Evolutionary conservation across 208 protist species (phyloP), one percentile per base, ranked within the genome.

Genomic region (Acanthamoeba healyi): DNA sequence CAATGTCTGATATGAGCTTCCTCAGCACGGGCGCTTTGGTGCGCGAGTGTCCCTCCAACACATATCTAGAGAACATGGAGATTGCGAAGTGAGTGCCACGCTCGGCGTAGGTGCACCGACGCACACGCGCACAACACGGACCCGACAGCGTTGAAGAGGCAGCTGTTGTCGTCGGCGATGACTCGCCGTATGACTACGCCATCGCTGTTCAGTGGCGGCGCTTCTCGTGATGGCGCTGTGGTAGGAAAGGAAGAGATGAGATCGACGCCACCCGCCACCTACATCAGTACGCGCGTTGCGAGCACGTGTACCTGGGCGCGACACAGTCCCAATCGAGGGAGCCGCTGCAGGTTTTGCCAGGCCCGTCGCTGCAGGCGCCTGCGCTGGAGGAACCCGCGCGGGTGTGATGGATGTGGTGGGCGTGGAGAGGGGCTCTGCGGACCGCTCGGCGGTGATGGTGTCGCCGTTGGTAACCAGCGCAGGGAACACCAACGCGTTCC

Each of bases 101-200:
- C 29, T 42, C 24, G 26, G 6, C 70, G 34, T 1, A 26, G 12
- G 42, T 9, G 22, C 7, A 81, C 38, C 19, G 4, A 24, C 19
- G 15, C n/a, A n/a, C n/a, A n/a, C n/a, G 38, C n/a, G 19, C 22
- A 58, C n/a, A n/a, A n/a, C n/a, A 36, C 79, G 22, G 15, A 87
- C 79, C 79, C 79, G 9, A 87, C 42, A 32, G 79, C 42, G 46
- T 54, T 87, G 79, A 87, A 87, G 9, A 87, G 79, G 79, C 79
- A 87, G 49, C 49, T 87, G 46, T 87, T 87, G 46, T 87, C 79
- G 22, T 54, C 42, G 38, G 42, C 42, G n/a, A 87, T 61, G 32
- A 61, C 46, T 5, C 79, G 42, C 29, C 79, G 42, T 7, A 87
- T 61, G 6, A 87, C 7, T 0, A 87, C 32, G 24, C 79, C 79